Evolutionary conservation across 371 early-diverging fungal genomes (phyloP), one percentile per base, ranked within the genome.

Genomic region (Batkoa obscura): DNA sequence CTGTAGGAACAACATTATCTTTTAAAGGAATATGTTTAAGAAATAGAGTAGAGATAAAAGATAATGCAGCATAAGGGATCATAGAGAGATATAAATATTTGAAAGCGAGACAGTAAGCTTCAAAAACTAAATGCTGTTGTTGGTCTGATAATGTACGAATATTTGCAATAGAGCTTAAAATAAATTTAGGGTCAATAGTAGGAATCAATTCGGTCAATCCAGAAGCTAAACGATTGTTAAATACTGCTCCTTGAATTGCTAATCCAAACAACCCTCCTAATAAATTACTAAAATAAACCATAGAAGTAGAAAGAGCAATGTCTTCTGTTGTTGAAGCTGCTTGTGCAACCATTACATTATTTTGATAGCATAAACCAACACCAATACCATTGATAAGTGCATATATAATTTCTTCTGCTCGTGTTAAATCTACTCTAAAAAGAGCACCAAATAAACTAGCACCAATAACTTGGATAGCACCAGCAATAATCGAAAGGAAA

Each of bases 251-350:
- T 3, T 67, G 62, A 38, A 75, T 66, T 6, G 75, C 70, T 38
- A 76, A 60, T 6, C 79, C 76, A 61, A 79, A 61, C 36, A 70
- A 66, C 45, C 72, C 70, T 6, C 79, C 82, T 12, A 79, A 63
- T 5, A 65, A 58, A 33, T 70, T 68, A 43, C 62, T 53, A 56
- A 75, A 78, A 50, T 66, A 67, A 15, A 64, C 58, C 2, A 72
- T 56, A 10, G 73, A 62, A 10, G 74, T 75, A 13, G 69, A 69
- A 8, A 74, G 64, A 1, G 74, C 73, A 60, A 73, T 62, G 37
- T 72, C 58, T 15, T 61, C 56, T 9, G 50, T 57, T n/a, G 62
- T 58, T 38, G 71, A 73, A 6, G 70, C 60, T 8, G 70, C 67
- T 59, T 81, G 81, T 32, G 72, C 64, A 1, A 66, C 72, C 23